Percentiles rank a stretch among this genome's conserved stretches.
Conservation (phyloP, 2,329 filamentous ascomycete genomes). For the Metarhizium album region DNA sequence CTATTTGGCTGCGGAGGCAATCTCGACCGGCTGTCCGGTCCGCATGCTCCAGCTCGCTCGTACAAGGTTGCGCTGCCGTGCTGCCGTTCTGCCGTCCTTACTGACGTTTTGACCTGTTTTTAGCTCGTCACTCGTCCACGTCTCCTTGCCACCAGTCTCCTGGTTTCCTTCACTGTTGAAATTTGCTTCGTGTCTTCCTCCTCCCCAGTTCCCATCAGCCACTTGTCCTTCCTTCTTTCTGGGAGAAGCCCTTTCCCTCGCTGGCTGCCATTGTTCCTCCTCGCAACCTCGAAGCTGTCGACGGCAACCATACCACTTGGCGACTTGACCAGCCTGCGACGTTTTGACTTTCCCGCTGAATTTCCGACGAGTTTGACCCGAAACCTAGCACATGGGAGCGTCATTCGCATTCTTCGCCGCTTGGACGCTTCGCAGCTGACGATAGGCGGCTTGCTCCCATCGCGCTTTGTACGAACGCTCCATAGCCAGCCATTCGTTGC, state of each 20-base stretch:
- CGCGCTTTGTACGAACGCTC: not conserved
- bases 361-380: not conserved
- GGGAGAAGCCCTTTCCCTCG: not conserved
- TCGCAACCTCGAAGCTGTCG: not conserved
- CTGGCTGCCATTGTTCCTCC: not conserved
- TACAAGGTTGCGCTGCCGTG: too few relatives aligned
- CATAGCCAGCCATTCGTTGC: not conserved
- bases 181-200: not conserved
- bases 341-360: not conserved
- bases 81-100: too few relatives aligned
- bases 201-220: not conserved
- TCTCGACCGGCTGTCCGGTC: not conserved
- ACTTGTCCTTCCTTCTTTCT: not conserved
- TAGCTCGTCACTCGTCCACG: not conserved
- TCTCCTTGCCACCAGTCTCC: not conserved
- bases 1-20: not conserved
- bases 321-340: not conserved
- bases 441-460: not conserved
- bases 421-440: not conserved
- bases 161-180: not conserved
- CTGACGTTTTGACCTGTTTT: not conserved
- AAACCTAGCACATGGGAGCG: not conserved
- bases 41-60: not conserved
- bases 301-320: not conserved
- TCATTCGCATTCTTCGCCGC: not conserved